Conservation (phyloP, 2,329 filamentous ascomycete genomes). For the Amauroascus niger region DNA sequence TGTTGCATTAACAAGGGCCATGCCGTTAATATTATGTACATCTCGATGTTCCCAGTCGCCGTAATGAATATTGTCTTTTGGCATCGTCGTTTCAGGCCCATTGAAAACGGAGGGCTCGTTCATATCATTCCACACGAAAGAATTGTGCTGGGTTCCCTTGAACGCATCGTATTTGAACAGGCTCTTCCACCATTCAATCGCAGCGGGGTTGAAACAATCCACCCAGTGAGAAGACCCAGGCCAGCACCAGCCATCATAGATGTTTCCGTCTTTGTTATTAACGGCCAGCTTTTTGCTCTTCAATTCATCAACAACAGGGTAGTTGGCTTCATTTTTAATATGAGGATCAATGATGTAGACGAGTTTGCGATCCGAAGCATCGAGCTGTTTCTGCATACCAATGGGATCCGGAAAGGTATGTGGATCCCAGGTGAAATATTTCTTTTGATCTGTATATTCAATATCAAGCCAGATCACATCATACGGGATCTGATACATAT, state of each 20-base stretch:
- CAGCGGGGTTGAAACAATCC: constrained; percentile 89
- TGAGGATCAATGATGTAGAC: constrained; percentile 95
- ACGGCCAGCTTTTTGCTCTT: constrained; percentile 75
- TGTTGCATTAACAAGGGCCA: constrained; percentile 93
- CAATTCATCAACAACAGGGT: constrained; percentile 66
- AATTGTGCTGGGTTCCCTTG: constrained; percentile 75
- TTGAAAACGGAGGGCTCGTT: constrained; percentile 99
- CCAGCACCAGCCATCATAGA: constrained; percentile 98
- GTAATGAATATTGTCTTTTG: constrained; percentile 90
- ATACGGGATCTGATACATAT: constrained; percentile 90
- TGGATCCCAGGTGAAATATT: constrained; percentile 96
- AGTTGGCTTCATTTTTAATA: constrained; percentile 83
- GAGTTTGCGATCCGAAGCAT: constrained; percentile 75
- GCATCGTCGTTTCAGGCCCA: constrained; percentile 95
- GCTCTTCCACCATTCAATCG: constrained; percentile 79
- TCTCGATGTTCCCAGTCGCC: constrained; percentile 95
- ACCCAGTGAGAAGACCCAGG: constrained; percentile 94
- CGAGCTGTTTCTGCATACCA: constrained; percentile 79
- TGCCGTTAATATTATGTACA: constrained; percentile 87
- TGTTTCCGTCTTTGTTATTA: constrained; percentile 77
- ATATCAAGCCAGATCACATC: constrained; percentile 99
- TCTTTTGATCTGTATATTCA: constrained; percentile 92
- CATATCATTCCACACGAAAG: constrained; percentile 99
- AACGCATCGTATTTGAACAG: constrained; percentile 84
- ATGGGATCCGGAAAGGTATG: constrained; percentile 79